Conservation (phyloP, 2,329 filamentous ascomycete species). For the Verticillium dahliae region DNA sequence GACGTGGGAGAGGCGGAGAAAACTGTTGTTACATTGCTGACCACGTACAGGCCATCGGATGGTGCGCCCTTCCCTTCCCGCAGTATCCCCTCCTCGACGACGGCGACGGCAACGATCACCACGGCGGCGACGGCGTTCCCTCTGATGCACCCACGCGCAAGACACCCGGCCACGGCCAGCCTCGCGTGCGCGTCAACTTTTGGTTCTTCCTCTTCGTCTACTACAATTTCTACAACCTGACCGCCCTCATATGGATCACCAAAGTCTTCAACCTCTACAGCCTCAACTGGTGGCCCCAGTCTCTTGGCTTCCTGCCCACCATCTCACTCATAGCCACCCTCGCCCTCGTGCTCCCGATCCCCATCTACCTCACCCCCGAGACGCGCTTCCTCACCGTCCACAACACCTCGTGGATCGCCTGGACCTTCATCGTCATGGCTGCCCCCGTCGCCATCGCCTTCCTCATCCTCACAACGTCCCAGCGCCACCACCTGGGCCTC, state of each 20-base stretch:
- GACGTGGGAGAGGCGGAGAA: neutral
- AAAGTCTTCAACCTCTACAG: constrained; percentile 67
- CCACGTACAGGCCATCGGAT: constrained; percentile 45
- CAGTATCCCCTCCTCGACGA: constrained; percentile 49
- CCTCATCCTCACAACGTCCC: constrained; percentile 55
- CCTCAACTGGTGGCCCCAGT: constrained; percentile 64
- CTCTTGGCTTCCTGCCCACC: constrained; percentile 58
- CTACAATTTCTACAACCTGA: constrained; percentile 63
- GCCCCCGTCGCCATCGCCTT: constrained; percentile 62
- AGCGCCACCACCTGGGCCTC: constrained; percentile 57
- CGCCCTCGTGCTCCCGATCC: constrained; percentile 54
- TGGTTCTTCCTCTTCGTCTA: constrained; percentile 68
- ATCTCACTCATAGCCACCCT: constrained; percentile 53
- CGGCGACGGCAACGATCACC: constrained; percentile 31
- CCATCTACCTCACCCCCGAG: constrained; percentile 49
- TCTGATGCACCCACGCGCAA: constrained; percentile 25
- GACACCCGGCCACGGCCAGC: constrained; percentile 55
- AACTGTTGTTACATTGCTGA: neutral
- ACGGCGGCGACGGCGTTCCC: constrained; percentile 22
- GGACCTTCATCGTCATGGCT: constrained; percentile 65
- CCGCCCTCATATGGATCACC: constrained; percentile 63
- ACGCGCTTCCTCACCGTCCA: constrained; percentile 48
- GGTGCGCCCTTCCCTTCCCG: constrained; percentile 61
- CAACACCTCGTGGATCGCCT: constrained; percentile 63
- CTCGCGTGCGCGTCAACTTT: constrained; percentile 59